Conservation (phyloP, 2,329 filamentous ascomycete species). For the Aureobasidium leucospermi region DNA sequence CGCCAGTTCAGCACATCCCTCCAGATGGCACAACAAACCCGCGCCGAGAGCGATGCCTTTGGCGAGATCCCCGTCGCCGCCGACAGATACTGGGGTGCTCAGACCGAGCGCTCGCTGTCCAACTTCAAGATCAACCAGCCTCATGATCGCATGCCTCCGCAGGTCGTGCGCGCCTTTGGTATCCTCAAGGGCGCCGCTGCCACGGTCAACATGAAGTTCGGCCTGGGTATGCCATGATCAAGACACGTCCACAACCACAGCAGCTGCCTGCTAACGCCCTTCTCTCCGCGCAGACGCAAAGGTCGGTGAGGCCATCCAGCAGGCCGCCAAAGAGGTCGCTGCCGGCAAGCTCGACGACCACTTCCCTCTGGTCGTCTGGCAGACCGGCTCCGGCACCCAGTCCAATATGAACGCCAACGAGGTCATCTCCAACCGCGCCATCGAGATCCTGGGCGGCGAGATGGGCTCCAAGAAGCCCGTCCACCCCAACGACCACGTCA, state of each 20-base stretch:
- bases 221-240: constrained; percentile 57
- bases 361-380: constrained; percentile 98
- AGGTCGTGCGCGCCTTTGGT: constrained; percentile 87
- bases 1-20: constrained; percentile 25
- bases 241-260: not conserved
- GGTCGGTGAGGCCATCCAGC: constrained; percentile 85
- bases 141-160: constrained; percentile 94
- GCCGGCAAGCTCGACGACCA: constrained; percentile 90
- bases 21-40: constrained; percentile 41
- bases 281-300: constrained; percentile 60
- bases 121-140: constrained; percentile 99
- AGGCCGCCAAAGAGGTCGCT: constrained; percentile 89
- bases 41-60: constrained; percentile 95
- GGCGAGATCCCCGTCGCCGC: constrained; percentile 86
- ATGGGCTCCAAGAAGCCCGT: constrained; percentile 98
- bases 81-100: constrained; percentile 98
- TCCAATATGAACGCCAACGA: constrained; percentile 99
- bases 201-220: constrained; percentile 89
- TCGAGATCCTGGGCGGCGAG: constrained; percentile 88
- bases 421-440: constrained; percentile 98
- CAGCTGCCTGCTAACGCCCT: constrained; percentile 10
- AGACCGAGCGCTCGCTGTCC: constrained; percentile 89
- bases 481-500: constrained; percentile 98
- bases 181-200: constrained; percentile 96
- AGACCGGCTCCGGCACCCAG: constrained; percentile 96